A percentile compares a stretch with the other conserved stretches of the same genome.
Conservation (phyloP, 768 basidiomycete genomes). For the Mycena polygramma region DNA sequence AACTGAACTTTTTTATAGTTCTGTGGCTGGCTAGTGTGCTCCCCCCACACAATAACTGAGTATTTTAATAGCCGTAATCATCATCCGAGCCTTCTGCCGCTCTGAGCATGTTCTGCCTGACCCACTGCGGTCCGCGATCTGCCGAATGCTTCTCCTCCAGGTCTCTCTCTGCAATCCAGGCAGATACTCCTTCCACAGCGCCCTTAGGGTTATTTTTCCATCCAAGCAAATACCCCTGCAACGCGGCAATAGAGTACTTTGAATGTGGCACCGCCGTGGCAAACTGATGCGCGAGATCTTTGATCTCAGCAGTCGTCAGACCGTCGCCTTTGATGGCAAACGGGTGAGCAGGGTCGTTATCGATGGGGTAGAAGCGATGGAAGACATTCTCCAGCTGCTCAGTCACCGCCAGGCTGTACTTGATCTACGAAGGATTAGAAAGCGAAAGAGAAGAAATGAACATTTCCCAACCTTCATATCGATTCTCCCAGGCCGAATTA, state of each 20-base stretch:
- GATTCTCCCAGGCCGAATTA: slow-evolving; percentile 27
- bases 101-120: not conserved
- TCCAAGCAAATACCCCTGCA: slow-evolving; percentile 22
- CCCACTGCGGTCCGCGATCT: not conserved
- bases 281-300: slow-evolving; percentile 11
- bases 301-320: not conserved
- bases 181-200: slow-evolving; percentile 2
- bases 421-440: slow-evolving; percentile 15
- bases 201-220: slow-evolving; percentile 21
- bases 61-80: too few relatives aligned
- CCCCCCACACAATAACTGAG: too few relatives aligned
- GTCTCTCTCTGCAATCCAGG: slow-evolving; percentile 13
- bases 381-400: slow-evolving; percentile 28
- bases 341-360: not conserved
- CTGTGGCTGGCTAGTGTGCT: too few relatives aligned
- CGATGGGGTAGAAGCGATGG: slow-evolving; percentile 20
- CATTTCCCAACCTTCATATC: slow-evolving; percentile 29
- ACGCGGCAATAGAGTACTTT: slow-evolving; percentile 18
- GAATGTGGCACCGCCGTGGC: slow-evolving; percentile 12
- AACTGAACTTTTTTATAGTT: too few relatives aligned
- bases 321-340: not conserved
- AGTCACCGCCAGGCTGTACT: slow-evolving; percentile 12
- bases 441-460: not conserved
- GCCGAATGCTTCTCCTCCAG: not conserved
- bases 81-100: too few relatives aligned